Evolutionary conservation across 805 yeast genomes (phyloP), one percentile per base, ranked within the genome.

Genomic region (Wickerhamomyces canadensis): DNA sequence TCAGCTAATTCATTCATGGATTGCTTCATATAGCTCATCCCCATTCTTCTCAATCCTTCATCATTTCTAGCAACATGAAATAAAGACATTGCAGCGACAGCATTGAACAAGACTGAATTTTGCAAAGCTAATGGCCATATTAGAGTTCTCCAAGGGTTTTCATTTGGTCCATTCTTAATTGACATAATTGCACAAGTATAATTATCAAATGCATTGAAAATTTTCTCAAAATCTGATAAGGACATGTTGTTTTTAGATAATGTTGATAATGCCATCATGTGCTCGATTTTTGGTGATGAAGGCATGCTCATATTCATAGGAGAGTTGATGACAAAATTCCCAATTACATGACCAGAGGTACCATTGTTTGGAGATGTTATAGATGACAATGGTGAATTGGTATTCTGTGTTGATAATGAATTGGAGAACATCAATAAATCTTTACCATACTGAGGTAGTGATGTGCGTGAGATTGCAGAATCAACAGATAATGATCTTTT

Each of bases 121-220:
- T 68, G 58, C n/a, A 61, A 47, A 0, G 84, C 78, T 32, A 77
- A 52, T 1, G 86, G 85, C 49, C 79, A 54, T 33, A 79, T 58
- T 28, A 72, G 48, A 8, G 69, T 65, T 35, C 81, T 57, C 87
- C 87, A 80, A 6, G 86, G 87, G 48, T 80, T 80, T 43, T 78
- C 84, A 3, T 70, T 57, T 0, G 76, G 76, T 0, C 84, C 84
- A 44, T 77, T 74, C 45, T 75, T 78, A 38, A 80, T 76, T 6
- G 83, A 74, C 74, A 80, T 67, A 36, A 80, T 69, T 3, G 67
- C 68, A 40, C 74, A 69, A 1, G 76, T 71, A 44, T 67, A 63
- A 30, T 64, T 57, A 39, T 69, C 72, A 44, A 68, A 72, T 5
- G 70, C 52, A 9, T 50, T 47, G 30, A 50, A 55, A 13, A 58